phyloP scores from a whole-genome alignment of 1,284 basidiomycete genomes.

The Trichosporon ovoides region DNA sequence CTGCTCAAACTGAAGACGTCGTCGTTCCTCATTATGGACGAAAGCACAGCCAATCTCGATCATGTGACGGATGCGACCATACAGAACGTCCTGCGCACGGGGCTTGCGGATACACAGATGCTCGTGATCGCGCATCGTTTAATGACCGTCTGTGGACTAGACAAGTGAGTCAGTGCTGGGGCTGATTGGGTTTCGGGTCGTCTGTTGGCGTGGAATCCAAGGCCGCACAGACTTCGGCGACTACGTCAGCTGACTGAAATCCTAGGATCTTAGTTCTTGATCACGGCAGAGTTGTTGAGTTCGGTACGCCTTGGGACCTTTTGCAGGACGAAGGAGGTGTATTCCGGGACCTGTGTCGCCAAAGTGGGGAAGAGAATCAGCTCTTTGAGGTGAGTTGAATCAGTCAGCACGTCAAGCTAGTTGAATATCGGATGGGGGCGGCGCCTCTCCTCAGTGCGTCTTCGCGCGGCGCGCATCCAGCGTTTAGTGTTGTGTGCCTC shows the following conservation, averaged over 20 bases:
- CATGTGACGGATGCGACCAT: constrained; percentile 51
- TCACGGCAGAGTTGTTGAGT: constrained; percentile 52
- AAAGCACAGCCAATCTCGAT: constrained; percentile 53
- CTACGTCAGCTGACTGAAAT: neutral
- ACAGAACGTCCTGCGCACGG: constrained; percentile 49
- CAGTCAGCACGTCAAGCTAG: no score
- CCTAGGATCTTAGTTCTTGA: constrained; percentile 53
- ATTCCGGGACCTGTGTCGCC: constrained; percentile 48
- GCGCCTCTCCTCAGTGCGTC: neutral
- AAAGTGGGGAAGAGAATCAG: constrained; percentile 48
- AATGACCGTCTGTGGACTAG: constrained; percentile 52
- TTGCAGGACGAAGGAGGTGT: constrained; percentile 44
- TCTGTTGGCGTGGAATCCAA: neutral
- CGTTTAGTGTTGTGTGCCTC: no score
- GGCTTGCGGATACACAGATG: constrained; percentile 47
- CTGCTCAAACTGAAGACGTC: constrained; percentile 52
- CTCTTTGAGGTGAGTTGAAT: constrained; percentile 36
- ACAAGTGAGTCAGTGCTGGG: constrained; percentile 45
- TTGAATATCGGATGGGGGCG: no score
- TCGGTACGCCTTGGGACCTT: constrained; percentile 51
- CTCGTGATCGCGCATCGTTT: constrained; percentile 53
- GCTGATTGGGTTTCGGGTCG: no score
- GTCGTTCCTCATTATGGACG: constrained; percentile 55
- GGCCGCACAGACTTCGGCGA: neutral
- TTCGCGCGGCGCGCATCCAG: no score